A percentile compares a stretch with the other conserved stretches of the same genome.
Conservation (phyloP, 148 eudicot species). For the Rhododendron mucronatum region DNA sequence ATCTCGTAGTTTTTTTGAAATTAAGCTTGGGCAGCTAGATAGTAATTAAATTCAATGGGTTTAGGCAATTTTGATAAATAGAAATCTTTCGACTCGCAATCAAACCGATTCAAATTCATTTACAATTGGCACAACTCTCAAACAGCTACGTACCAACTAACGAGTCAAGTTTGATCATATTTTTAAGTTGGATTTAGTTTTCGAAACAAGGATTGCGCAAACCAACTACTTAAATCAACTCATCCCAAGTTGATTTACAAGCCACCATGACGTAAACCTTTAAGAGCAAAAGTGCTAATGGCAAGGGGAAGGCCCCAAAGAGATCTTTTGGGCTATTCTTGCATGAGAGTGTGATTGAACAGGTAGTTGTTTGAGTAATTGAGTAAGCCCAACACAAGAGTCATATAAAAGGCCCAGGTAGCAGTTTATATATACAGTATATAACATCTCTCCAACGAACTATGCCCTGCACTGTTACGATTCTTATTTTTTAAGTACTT, state of each 20-base stretch:
- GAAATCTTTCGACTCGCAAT: background rate
- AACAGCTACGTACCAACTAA: background rate
- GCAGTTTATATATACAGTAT: background rate
- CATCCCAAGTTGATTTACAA: background rate
- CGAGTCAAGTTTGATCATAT: background rate
- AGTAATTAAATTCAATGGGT: no score
- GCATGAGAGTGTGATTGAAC: background rate
- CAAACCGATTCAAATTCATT: background rate
- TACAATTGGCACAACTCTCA: background rate
- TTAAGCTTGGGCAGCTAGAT: background rate
- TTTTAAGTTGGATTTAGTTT: background rate
- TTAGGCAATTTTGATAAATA: background rate
- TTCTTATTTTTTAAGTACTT: no score
- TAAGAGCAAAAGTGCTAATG: background rate
- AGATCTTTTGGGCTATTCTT: background rate
- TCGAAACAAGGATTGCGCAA: background rate
- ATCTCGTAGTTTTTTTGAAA: background rate
- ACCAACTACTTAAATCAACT: background rate
- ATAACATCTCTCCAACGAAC: background rate
- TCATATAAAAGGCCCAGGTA: background rate
- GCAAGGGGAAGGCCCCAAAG: background rate
- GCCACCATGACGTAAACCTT: background rate
- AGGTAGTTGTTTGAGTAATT: background rate
- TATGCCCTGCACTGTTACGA: no score
- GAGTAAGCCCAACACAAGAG: background rate